Evolutionary conservation across 2,329 filamentous ascomycete genomes (phyloP), one percentile per base, ranked within the genome.

Genomic region (Talaromyces marneffei): DNA sequence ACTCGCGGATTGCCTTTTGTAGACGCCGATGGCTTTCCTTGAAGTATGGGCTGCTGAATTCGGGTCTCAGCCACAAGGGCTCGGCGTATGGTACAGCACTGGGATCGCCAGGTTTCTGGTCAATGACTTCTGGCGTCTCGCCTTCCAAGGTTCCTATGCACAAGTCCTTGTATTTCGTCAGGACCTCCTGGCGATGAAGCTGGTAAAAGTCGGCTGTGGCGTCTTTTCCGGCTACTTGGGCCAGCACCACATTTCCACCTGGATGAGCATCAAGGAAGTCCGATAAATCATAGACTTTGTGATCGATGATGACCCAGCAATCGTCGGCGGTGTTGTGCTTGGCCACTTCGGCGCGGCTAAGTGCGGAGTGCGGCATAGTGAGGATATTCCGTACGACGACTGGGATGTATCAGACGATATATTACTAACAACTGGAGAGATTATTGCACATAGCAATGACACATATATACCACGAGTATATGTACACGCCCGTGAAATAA

Each of bases 151-250:
- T 89, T 70, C 91, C 91, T 68, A 96, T 83, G 75, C 85, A 88
- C 18, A 96, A 83, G 68, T 82, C 78, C n/a, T 69, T 68, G 80
- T 95, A 95, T 74, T 92, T 92, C 63, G 86, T 79, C 10, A 96
- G 83, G n/a, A 95, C 90, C 76, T 96, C 91, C 68, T 96, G 91
- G 27, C 91, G 83, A 78, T 96, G 92, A 58, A 96, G 86, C 79
- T 95, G 95, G 84, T 95, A 96, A 77, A 95, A 96, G 61, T 88
- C 88, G 37, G 83, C 79, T 1, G 91, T 96, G 56, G 91, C 90
- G 71, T 96, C 91, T 66, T 85, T 83, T 64, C 91, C 91, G 31
- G 89, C 91, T 53, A 93, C 85, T 76, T 96, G 90, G 59, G 84
- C 82, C 39, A 95, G 84, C 25, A 95, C 91, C 46, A 89, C 86